phyloP scores from a whole-genome alignment of 805 yeast species.

The Cyberlindnera euphorbiiphila region DNA sequence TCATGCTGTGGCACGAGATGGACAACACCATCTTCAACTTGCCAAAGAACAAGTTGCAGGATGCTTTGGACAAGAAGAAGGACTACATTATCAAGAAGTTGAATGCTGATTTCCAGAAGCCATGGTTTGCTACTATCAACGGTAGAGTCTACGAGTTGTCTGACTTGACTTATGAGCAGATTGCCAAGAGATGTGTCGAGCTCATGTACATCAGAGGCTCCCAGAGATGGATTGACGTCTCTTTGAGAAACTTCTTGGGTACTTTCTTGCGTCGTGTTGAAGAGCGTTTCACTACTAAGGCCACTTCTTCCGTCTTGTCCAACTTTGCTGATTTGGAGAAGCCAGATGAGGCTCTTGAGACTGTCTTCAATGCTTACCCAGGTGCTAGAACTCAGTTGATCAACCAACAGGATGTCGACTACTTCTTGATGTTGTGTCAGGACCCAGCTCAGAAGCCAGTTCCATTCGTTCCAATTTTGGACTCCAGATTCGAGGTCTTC shows the following conservation, averaged over 20 bases:
- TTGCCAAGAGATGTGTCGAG: constrained; percentile 82
- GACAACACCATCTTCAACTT: constrained; percentile 89
- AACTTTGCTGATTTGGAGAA: constrained; percentile 61
- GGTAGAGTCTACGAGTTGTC: constrained; percentile 84
- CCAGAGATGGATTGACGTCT: constrained; percentile 78
- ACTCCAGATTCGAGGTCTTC: constrained; percentile 90
- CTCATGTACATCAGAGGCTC: constrained; percentile 80
- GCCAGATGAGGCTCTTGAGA: constrained; percentile 59
- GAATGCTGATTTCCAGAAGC: constrained; percentile 95
- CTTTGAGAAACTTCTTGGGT: constrained; percentile 84
- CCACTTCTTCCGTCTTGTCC: constrained; percentile 68
- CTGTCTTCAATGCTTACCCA: constrained; percentile 66
- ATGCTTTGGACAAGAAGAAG: constrained; percentile 76
- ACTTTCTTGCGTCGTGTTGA: constrained; percentile 89
- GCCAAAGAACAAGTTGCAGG: constrained; percentile 84
- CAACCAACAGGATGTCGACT: constrained; percentile 94
- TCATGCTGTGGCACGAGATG: constrained; percentile 93
- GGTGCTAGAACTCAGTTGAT: constrained; percentile 76
- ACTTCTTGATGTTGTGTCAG: constrained; percentile 77
- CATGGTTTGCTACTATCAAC: constrained; percentile 83
- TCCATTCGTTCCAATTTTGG: constrained; percentile 94
- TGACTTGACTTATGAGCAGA: constrained; percentile 94
- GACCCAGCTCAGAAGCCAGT: constrained; percentile 93
- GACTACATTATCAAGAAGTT: constrained; percentile 80
- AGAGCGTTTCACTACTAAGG: constrained; percentile 77